A percentile compares a stretch with the other conserved stretches of the same genome.
Conservation (phyloP, 208 protist genomes). For the Tritrichomonas foetus region DNA sequence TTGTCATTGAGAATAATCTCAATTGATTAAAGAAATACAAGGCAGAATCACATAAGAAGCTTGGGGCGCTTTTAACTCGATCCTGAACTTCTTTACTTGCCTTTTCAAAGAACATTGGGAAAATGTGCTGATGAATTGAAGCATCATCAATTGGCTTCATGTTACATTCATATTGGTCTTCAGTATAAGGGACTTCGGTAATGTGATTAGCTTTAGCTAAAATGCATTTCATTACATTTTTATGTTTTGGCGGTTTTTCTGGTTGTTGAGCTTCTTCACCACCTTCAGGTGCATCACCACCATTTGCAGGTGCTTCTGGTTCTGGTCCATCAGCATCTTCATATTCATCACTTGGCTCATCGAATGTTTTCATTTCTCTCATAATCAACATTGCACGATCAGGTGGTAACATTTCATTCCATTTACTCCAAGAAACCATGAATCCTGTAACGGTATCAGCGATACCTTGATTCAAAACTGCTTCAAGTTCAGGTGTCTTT, state of each 20-base stretch:
- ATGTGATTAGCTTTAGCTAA: neutral
- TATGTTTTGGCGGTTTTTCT: no score
- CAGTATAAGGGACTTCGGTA: neutral
- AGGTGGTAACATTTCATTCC: neutral
- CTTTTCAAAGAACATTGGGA: neutral
- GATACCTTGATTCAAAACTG: neutral
- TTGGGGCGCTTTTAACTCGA: neutral
- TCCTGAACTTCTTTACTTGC: neutral
- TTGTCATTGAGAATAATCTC: slow-evolving; percentile 23
- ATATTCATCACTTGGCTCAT: neutral
- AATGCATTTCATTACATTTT: no score
- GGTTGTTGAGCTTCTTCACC: neutral
- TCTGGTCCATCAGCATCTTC: neutral
- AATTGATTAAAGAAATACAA: neutral
- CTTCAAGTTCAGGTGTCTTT: neutral
- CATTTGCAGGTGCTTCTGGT: neutral
- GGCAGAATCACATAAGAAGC: neutral
- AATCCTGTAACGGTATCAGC: neutral
- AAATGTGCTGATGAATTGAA: neutral
- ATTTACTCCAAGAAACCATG: neutral
- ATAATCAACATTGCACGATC: neutral
- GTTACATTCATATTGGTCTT: neutral
- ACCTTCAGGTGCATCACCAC: no score
- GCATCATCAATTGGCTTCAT: neutral
- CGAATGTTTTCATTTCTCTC: neutral